Evolutionary conservation across 2,329 filamentous ascomycete genomes (phyloP).

Genomic region (Podosphaera xanthii): DNA sequence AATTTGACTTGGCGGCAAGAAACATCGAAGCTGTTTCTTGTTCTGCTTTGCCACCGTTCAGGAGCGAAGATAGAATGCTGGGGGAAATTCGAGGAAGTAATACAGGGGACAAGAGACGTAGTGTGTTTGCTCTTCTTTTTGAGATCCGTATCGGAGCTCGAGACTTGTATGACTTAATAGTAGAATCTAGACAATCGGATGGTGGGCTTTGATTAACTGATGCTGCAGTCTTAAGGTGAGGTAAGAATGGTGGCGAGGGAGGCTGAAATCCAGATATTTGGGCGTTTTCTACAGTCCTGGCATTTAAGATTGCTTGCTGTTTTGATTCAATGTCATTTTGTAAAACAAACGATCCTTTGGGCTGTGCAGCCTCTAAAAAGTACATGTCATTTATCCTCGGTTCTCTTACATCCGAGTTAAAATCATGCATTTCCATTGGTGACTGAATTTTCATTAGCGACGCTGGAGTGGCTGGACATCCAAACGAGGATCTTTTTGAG

Average conservation of each 20-base stretch:
- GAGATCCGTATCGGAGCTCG: conserved; percentile 28
- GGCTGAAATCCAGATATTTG: conserved; percentile 16
- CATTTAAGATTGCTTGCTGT: conserved; percentile 29
- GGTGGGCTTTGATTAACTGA: conserved; percentile 26
- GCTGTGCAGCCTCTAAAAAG: conserved; percentile 48
- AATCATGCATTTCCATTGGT: conserved; percentile 12
- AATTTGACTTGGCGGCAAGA: conserved; percentile 86
- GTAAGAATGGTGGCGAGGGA: conserved; percentile 10
- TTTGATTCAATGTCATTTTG: conserved; percentile 29
- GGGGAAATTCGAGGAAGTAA: conserved; percentile 77
- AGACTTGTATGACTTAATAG: conserved; percentile 25
- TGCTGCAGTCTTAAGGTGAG: conserved; percentile 18
- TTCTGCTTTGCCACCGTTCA: conserved; percentile 30
- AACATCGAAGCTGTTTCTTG: conserved; percentile 47
- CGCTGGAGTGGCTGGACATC: conserved; percentile 58
- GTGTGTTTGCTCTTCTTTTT: conserved; percentile 51
- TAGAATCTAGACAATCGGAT: conserved; percentile 27
- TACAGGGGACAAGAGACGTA: conserved; percentile 64
- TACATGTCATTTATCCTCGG: conserved; percentile 40
- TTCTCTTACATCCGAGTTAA: conserved; percentile 23
- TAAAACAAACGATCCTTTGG: conserved; percentile 24
- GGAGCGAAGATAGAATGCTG: conserved; percentile 76
- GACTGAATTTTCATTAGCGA: conserved; percentile 54
- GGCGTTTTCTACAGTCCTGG: conserved; percentile 18
- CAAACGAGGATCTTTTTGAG: conserved; percentile 14